Evolutionary conservation across 179 eudicot genomes (phyloP).

Genomic region (Beta lomatogona): DNA sequence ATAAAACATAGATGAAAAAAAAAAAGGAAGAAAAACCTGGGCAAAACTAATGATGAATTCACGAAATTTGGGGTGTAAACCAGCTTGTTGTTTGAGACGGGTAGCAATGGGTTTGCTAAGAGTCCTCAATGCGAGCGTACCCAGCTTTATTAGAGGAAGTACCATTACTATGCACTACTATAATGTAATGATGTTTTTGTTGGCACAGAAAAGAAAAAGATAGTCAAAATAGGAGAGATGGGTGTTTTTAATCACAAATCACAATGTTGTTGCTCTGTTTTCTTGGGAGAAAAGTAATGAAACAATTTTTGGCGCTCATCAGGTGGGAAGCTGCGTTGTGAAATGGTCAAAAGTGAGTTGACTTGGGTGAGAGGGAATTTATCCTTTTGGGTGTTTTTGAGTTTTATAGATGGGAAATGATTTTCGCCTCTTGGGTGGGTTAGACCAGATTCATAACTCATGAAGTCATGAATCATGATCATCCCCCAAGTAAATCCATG

Average conservation of each 20-base stretch:
- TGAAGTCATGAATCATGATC: no score
- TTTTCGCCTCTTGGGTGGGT: no score
- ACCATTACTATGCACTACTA: constrained; percentile 32
- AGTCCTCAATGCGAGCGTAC: constrained; percentile 61
- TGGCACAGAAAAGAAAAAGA: constrained; percentile 24
- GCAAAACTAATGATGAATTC: constrained; percentile 61
- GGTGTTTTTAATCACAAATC: constrained; percentile 1
- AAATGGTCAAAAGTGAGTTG: neutral
- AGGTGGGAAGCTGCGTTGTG: neutral
- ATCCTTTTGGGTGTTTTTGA: neutral
- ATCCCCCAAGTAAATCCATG: no score
- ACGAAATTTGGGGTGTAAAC: constrained; percentile 62
- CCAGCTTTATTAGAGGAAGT: constrained; percentile 65
- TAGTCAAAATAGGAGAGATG: neutral
- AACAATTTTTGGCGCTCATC: neutral
- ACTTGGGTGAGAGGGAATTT: no score
- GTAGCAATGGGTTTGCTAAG: constrained; percentile 68
- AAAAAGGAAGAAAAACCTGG: constrained; percentile 43
- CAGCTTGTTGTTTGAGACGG: constrained; percentile 68
- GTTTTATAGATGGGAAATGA: no score
- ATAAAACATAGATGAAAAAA: neutral
- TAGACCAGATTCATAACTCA: no score
- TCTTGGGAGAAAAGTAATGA: constrained; percentile 6
- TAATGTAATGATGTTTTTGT: constrained; percentile 22
- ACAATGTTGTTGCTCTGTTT: neutral